Conservation (phyloP, 805 yeast species). For the Clavispora fructus region DNA sequence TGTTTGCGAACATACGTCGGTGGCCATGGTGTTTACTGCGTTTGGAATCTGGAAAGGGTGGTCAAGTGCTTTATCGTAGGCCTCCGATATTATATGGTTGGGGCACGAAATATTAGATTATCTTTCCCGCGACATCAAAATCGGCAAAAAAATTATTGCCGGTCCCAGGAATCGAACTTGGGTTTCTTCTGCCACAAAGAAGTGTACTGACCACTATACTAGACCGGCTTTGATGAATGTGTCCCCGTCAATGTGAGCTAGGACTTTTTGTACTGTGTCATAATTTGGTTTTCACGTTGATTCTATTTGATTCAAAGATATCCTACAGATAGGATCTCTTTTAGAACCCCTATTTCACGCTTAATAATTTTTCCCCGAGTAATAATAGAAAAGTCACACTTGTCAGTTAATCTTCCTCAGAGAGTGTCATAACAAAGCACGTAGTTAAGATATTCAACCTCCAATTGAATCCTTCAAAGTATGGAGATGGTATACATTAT, state of each 20-base stretch:
- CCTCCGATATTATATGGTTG: not conserved
- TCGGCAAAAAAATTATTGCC: slow-evolving; percentile 28
- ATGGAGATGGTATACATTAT: no score
- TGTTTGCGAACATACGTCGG: not conserved
- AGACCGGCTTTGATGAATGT: slow-evolving; percentile 29
- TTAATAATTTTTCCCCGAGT: no score
- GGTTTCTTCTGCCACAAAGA: slow-evolving; percentile 49
- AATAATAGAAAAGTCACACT: no score
- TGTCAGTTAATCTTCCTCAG: no score
- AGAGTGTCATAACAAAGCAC: no score
- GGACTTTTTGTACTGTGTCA: no score
- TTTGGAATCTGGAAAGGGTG: not conserved
- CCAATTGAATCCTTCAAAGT: no score
- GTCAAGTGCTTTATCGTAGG: not conserved
- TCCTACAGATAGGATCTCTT: no score
- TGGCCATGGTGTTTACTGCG: not conserved
- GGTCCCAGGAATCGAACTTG: slow-evolving; percentile 50
- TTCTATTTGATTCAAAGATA: no score
- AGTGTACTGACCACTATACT: slow-evolving; percentile 47
- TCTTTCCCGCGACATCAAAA: not conserved
- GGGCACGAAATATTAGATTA: not conserved
- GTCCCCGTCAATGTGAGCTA: not conserved
- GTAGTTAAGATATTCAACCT: no score
- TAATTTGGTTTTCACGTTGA: no score
- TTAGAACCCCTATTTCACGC: no score